A percentile compares a stretch with the other conserved stretches of the same genome.
Conservation (phyloP, 306 rosid genomes). For the Canavalia gladiata region DNA sequence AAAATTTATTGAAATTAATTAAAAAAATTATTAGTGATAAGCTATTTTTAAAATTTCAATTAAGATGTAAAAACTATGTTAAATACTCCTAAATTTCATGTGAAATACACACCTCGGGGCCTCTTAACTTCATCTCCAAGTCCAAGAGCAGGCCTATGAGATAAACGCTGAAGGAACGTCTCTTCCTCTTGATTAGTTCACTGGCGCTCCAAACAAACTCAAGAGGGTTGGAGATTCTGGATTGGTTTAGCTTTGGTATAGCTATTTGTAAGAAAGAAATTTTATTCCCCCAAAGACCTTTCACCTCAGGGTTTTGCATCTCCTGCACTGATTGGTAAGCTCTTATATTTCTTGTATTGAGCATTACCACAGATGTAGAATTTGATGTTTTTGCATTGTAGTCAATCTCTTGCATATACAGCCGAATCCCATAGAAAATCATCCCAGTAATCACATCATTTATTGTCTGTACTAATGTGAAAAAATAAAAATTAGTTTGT, state of each 20-base stretch:
- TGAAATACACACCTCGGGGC: slow-evolving; percentile 56
- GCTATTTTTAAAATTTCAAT: background rate
- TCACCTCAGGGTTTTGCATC: slow-evolving; percentile 52
- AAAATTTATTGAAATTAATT: no score
- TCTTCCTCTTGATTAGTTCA: slow-evolving; percentile 58
- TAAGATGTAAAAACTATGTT: no score
- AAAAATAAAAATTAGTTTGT: background rate
- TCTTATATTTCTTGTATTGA: slow-evolving; percentile 60
- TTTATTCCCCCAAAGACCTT: slow-evolving; percentile 66
- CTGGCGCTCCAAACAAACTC: slow-evolving; percentile 57
- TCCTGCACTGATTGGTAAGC: slow-evolving; percentile 62
- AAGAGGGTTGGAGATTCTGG: slow-evolving; percentile 56
- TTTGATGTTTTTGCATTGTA: slow-evolving; percentile 45
- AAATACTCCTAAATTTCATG: background rate
- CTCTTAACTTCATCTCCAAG: slow-evolving; percentile 60
- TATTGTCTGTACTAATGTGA: slow-evolving; percentile 51
- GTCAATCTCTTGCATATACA: slow-evolving; percentile 64
- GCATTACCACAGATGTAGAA: slow-evolving; percentile 63
- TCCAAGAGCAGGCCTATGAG: slow-evolving; percentile 48
- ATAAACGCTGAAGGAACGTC: slow-evolving; percentile 50
- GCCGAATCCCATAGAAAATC: slow-evolving; percentile 58
- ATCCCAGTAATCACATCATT: slow-evolving; percentile 66
- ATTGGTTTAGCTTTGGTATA: slow-evolving; percentile 58
- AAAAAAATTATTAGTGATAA: background rate
- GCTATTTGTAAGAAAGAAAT: slow-evolving; percentile 55